A percentile compares a stretch with the other conserved stretches of the same genome.
Conservation (phyloP, 345 rosid genomes). For the Aquilaria yunnanensis region DNA sequence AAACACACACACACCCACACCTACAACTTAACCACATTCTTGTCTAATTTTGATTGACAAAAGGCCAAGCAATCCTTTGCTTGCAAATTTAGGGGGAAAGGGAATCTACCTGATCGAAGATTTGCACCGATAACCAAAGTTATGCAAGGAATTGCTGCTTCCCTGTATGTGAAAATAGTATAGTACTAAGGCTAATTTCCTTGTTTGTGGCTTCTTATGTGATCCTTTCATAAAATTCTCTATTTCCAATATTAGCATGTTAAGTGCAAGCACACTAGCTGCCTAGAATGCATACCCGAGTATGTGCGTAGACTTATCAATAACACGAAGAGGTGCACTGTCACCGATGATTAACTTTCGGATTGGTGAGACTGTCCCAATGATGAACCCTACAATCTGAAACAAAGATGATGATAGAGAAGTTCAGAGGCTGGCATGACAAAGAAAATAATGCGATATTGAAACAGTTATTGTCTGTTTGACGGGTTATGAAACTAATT, state of each 20-base stretch:
- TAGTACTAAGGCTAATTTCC: neutral
- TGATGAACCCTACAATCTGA: slow-evolving; percentile 48
- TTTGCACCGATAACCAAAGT: slow-evolving; percentile 65
- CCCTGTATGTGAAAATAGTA: slow-evolving; percentile 21
- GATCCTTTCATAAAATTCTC: too few relatives aligned
- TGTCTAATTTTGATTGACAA: too few relatives aligned
- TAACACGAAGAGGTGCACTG: slow-evolving; percentile 51
- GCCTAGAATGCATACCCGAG: slow-evolving; percentile 37
- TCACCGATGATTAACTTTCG: slow-evolving; percentile 42
- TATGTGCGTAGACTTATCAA: slow-evolving; percentile 48
- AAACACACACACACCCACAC: slow-evolving; percentile 1
- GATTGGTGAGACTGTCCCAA: slow-evolving; percentile 41
- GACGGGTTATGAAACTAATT: neutral
- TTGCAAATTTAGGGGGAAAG: too few relatives aligned
- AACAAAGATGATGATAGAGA: neutral
- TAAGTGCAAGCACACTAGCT: too few relatives aligned
- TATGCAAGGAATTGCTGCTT: slow-evolving; percentile 59
- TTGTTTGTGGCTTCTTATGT: neutral
- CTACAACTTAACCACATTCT: neutral
- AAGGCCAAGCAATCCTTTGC: too few relatives aligned
- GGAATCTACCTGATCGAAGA: slow-evolving; percentile 45
- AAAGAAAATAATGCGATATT: too few relatives aligned
- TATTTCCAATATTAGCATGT: too few relatives aligned
- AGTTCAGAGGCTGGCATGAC: neutral
- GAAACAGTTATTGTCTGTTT: too few relatives aligned